Percentiles rank a stretch among this genome's conserved stretches.
These are phyloP conservation scores for Tetrapisispora nanseiensis DNA, from an alignment of 805 yeast species.

Conservation along the genomic window DNA sequence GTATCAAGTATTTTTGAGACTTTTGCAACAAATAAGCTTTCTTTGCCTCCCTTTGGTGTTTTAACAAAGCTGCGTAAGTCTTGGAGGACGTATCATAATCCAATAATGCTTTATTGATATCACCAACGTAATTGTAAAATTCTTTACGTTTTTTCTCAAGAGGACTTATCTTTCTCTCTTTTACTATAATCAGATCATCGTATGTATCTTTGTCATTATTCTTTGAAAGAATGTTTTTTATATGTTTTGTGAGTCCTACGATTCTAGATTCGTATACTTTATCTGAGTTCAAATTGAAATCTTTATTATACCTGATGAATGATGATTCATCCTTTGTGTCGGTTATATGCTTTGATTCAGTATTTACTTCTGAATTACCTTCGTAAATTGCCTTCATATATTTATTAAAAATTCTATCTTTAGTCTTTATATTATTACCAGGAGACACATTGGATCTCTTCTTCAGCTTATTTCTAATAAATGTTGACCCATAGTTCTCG, in stretches of 20 bases:
- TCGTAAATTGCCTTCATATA: constrained; percentile 31
- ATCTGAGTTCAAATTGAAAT: neutral
- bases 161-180: constrained; percentile 21
- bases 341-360: too few species aligned
- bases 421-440: neutral
- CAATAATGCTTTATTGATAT: constrained; percentile 22
- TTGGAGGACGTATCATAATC: constrained; percentile 32
- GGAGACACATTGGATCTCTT: neutral
- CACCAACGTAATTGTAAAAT: constrained; percentile 12
- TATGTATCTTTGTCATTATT: constrained; percentile 3
- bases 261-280: constrained; percentile 5
- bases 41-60: constrained; percentile 20
- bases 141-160: constrained; percentile 19
- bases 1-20: constrained; percentile 18
- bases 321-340: too few species aligned
- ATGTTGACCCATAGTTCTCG: constrained; percentile 32
- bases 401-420: constrained; percentile 20
- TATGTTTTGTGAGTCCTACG: constrained; percentile 17
- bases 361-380: constrained; percentile 11
- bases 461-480: constrained; percentile 10
- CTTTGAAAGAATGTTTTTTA: constrained; percentile 17
- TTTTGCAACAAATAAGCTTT: constrained; percentile 1
- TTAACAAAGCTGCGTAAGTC: constrained; percentile 36
- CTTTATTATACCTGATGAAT: too few species aligned
- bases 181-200: constrained; percentile 22